Base-by-base conservation (phyloP, 1,284 basidiomycete genomes). In the Rhizopogon parksii region DNA sequence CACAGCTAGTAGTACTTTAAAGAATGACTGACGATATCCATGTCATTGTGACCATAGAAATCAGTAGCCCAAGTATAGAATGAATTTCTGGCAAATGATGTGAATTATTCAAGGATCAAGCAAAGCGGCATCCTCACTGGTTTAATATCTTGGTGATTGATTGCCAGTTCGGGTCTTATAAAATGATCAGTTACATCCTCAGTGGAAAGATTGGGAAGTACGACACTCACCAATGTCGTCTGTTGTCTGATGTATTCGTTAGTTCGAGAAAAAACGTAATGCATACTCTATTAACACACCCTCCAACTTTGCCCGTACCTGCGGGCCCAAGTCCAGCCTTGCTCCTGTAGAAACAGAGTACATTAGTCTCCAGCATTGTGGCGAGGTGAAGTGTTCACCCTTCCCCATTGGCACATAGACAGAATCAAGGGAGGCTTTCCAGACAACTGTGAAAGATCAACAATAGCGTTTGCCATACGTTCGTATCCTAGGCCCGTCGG, bases 361-460 rank as follows among this genome's bases (percentile, higher is more conserved):
- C 36, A 12, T 47, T 39, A 54, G 1, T 34, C 30, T 14, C 21
- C 4, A 15, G 8, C 21, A 7, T 21, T 25, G 6, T 36, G 5
- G 37, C 30, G 35, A 34, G 39, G 24, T 30, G 46, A 46, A 17
- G 4, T 67, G 5, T 72, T 56, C 63, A 80, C 78, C 59, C 73
- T 67, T 45, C 80, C 80, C 80, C 80, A 82, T 55, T 80, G 71
- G 57, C 80, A 82, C 30, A 82, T 56, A 2, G 78, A 79, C 51
- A 75, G 70, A 21, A 78, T 62, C 12, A 82, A 58, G 3, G 80
- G 76, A 0, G 70, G 63, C 32, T 30, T 74, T 0, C 72, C 70
- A 9, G 73, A 71, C 12, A 62, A 59, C 54, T 65, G 61, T 14
- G 76, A 69, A 7, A 78, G 65, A 40, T 72, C 62, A 3, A 66